A percentile compares a stretch with the other conserved stretches of the same genome.
These are phyloP conservation scores for Fagopyrum homotropicum DNA, from an alignment of 148 eudicot genomes.

Conservation along the genomic window DNA sequence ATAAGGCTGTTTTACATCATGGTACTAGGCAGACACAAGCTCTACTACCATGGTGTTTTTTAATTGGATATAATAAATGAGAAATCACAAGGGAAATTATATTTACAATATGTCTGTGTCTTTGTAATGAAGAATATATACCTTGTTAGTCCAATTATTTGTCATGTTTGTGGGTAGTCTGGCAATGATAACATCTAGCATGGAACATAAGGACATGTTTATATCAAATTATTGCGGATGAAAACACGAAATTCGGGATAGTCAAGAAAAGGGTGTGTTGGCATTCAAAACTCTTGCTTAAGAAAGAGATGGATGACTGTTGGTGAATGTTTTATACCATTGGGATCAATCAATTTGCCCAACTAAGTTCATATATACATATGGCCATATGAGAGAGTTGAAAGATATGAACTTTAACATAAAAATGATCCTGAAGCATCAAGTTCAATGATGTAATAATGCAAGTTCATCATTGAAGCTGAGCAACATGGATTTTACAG, in stretches of 20 bases:
- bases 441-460: background rate
- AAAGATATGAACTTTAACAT: no score
- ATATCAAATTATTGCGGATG: background rate
- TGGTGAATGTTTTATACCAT: background rate
- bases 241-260: no score
- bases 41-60: slow-evolving; percentile 6
- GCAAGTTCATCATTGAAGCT: background rate
- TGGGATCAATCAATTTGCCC: background rate
- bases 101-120: background rate
- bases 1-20: slow-evolving; percentile 21
- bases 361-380: background rate
- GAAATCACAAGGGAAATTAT: background rate
- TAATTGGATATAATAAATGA: slow-evolving; percentile 7
- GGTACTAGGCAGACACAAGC: slow-evolving; percentile 10
- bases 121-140: background rate
- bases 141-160: slow-evolving; percentile 1
- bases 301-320: background rate
- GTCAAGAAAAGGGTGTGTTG: no score
- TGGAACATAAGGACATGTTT: background rate
- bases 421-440: background rate
- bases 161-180: slow-evolving; percentile 8
- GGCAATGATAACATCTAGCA: background rate
- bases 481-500: background rate
- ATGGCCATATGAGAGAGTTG: no score
- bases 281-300: no score